phyloP scores from a whole-genome alignment of 73 alveolate genomes.

The Effrenium voratum region DNA sequence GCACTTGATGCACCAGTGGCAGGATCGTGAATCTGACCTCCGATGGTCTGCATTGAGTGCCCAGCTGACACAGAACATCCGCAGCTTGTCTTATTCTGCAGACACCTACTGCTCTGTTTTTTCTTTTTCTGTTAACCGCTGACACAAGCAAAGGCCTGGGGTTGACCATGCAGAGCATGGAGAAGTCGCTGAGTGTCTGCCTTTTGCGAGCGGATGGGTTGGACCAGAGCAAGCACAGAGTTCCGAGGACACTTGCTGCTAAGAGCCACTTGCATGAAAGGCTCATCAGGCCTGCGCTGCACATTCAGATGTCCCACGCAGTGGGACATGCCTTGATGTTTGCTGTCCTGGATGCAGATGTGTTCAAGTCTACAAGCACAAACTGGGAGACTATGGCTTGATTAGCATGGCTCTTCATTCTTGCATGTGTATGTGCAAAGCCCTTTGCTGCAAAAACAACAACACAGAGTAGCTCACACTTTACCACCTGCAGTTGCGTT shows the following conservation, averaged over 20 bases:
- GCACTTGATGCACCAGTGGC: slow-evolving; percentile 47
- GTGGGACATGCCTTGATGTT: too few species aligned
- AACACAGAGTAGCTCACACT: background rate
- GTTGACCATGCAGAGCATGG: background rate
- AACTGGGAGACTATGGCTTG: too few species aligned
- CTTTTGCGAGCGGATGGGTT: slow-evolving; percentile 22
- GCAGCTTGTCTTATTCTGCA: background rate
- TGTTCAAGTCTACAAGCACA: too few species aligned
- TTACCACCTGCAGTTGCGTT: background rate
- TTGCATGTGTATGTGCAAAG: background rate
- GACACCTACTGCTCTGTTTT: too few species aligned
- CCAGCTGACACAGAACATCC: background rate
- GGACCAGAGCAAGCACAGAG: background rate
- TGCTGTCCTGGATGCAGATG: too few species aligned
- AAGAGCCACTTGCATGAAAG: background rate
- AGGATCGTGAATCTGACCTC: slow-evolving; percentile 20
- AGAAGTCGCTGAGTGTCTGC: background rate
- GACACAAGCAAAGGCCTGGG: slow-evolving; percentile 35
- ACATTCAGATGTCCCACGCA: too few species aligned
- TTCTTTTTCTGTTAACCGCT: too few species aligned
- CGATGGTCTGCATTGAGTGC: slow-evolving; percentile 17
- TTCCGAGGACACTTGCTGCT: background rate
- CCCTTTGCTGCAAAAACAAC: background rate
- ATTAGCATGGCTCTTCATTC: background rate
- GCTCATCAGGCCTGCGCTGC: background rate